Evolutionary conservation across 208 protist species (phyloP).

Genomic region (Acanthamoeba triangularis): DNA sequence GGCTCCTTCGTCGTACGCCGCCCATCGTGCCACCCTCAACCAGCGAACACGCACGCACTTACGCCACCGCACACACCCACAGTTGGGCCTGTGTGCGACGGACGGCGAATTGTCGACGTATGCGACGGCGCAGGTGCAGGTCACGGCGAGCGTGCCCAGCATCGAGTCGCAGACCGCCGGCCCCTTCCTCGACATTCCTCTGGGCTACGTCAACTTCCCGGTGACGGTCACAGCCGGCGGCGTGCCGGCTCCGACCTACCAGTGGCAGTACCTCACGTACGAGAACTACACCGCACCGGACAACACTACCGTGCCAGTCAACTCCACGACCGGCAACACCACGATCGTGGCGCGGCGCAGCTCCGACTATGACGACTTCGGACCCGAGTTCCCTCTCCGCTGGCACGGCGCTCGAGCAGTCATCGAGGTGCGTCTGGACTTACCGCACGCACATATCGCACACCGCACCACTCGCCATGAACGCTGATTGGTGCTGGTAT

Average conservation of each 20-base stretch:
- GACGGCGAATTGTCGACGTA: background rate
- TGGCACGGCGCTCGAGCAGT: background rate
- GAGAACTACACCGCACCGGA: background rate
- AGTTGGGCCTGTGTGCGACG: conserved; percentile 8
- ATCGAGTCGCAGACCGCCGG: background rate
- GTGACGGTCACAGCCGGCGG: background rate
- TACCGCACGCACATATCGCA: too few relatives aligned
- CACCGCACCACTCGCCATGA: too few relatives aligned
- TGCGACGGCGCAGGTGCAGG: background rate
- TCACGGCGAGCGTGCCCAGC: background rate
- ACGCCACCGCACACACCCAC: background rate
- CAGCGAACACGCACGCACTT: too few relatives aligned
- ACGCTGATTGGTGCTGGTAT: background rate
- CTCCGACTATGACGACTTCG: background rate
- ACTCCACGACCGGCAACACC: background rate
- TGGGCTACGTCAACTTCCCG: background rate
- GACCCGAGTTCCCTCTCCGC: background rate
- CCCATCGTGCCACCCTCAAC: background rate
- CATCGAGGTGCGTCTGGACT: background rate
- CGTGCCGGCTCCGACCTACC: conserved; percentile 5
- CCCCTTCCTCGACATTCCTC: background rate
- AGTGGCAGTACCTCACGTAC: conserved; percentile 3
- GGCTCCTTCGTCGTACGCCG: background rate
- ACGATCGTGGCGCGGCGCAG: background rate
- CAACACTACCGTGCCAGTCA: background rate